Evolutionary conservation across 1,139 yeast genomes (phyloP), one percentile per base, ranked within the genome.

Genomic region (Pichia norvegensis): DNA sequence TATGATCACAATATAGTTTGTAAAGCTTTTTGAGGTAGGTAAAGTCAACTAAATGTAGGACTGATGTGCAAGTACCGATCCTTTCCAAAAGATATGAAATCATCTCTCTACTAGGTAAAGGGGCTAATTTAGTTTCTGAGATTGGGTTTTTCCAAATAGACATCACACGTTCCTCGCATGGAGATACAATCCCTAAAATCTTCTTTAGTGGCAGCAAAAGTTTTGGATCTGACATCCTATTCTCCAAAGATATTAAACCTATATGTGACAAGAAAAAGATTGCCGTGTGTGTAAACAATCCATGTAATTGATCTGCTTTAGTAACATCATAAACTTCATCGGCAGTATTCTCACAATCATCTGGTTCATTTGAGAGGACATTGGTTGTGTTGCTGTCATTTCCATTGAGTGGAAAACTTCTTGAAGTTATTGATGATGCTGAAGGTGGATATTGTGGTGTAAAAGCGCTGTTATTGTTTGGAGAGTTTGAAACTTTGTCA

Each of bases 171-270:
- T 54, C 47, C 29, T 59, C 58, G 3, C 51, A 40, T 10, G 59
- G 56, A 4, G 60, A 46, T 0, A 52, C 46, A 14, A 57, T 52
- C 8, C 45, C 23, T 4, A 58, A 29, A 0, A 65, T 46, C 9
- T 52, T 51, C n/a, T 49, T 52, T 36, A 65, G 57, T 1, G 59
- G 62, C 0, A 33, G 21, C 1, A 60, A 31, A 2, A 55, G 38
- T 0, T 49, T 39, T 0, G 56, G 55, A 44, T 66, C 64, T 29
- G 66, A 65, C n/a, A 67, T 49, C 41, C 59, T 62, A 14, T 56
- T 61, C 9, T 62, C 57, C 16, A 72, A 55, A 74, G 76, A 70
- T 38, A 59, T 56, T 23, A 72, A 44, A 8, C 77, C 77, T 29
- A 54, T 51, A 3, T 64, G 58, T 5, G 74, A 65, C 40, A 72